A percentile compares a stretch with the other conserved stretches of the same genome.
Evolutionary conservation across 139 green algal genomes (phyloP).

Genomic region (Coccomyxa sp.): DNA sequence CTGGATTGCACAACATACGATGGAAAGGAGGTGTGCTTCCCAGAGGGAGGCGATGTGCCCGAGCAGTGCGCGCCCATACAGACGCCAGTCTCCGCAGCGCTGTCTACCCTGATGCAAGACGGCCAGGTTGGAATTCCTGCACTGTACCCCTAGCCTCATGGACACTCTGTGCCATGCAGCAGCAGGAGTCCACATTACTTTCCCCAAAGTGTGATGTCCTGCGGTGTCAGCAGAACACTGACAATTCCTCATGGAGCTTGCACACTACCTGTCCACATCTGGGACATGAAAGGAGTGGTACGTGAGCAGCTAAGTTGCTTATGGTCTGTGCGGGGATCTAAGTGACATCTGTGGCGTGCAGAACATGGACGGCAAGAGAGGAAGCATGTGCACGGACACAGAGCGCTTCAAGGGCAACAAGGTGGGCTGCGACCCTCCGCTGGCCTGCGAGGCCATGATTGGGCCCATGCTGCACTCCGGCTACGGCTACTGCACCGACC

Average conservation of each 20-base stretch:
- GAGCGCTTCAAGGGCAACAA: neutral
- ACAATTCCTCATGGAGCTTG: no score
- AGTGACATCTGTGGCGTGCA: neutral
- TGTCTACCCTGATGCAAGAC: neutral
- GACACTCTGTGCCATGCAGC: no score
- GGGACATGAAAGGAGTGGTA: no score
- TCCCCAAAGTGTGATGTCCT: no score
- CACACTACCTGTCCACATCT: no score
- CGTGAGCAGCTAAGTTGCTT: no score
- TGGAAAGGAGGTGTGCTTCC: neutral
- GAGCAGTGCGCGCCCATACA: neutral
- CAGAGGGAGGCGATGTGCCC: neutral
- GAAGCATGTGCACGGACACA: conserved; percentile 2
- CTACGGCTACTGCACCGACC: conserved; percentile 9
- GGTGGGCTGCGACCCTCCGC: neutral
- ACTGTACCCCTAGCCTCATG: no score
- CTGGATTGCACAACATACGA: neutral
- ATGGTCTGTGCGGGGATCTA: neutral
- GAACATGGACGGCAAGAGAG: neutral
- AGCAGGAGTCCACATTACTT: no score
- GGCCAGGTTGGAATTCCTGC: neutral
- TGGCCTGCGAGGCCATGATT: neutral
- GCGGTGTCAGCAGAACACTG: no score
- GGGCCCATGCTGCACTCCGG: neutral
- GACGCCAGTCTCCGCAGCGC: no score